phyloP scores from a whole-genome alignment of 305 asterid species.

The Fraxinus latifolia region DNA sequence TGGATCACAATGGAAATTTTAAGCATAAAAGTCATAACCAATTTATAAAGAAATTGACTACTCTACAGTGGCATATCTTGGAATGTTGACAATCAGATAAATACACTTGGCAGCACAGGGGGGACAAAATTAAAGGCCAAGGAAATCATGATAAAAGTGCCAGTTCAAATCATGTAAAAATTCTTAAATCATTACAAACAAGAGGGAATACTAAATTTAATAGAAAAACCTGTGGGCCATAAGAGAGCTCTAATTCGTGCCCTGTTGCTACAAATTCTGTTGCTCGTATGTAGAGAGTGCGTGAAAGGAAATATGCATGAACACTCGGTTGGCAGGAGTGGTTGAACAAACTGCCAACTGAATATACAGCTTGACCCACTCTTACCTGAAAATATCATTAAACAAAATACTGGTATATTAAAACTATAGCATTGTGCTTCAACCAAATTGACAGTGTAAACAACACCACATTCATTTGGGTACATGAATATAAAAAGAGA shows the following conservation, averaged over 20 bases:
- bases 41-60: background rate
- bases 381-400: slow-evolving; percentile 48
- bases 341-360: slow-evolving; percentile 77
- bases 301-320: slow-evolving; percentile 85
- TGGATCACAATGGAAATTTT: background rate
- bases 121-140: background rate
- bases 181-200: background rate
- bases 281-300: slow-evolving; percentile 71
- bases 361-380: slow-evolving; percentile 92
- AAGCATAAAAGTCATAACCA: slow-evolving; percentile 6
- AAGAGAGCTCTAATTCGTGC: slow-evolving; percentile 73
- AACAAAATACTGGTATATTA: slow-evolving; percentile 19
- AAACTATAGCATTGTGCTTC: slow-evolving; percentile 5
- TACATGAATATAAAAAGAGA: background rate
- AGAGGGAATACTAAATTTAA: background rate
- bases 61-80: background rate
- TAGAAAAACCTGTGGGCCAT: slow-evolving; percentile 83
- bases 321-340: slow-evolving; percentile 90
- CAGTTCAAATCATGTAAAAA: slow-evolving; percentile 18
- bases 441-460: slow-evolving; percentile 15
- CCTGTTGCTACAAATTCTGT: slow-evolving; percentile 65
- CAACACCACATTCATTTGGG: background rate
- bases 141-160: slow-evolving; percentile 13
- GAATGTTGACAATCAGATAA: background rate
- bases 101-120: background rate